These are phyloP conservation scores for Aristolochia californica DNA, from an alignment of 164 flowering plant species.

Conservation along the genomic window DNA sequence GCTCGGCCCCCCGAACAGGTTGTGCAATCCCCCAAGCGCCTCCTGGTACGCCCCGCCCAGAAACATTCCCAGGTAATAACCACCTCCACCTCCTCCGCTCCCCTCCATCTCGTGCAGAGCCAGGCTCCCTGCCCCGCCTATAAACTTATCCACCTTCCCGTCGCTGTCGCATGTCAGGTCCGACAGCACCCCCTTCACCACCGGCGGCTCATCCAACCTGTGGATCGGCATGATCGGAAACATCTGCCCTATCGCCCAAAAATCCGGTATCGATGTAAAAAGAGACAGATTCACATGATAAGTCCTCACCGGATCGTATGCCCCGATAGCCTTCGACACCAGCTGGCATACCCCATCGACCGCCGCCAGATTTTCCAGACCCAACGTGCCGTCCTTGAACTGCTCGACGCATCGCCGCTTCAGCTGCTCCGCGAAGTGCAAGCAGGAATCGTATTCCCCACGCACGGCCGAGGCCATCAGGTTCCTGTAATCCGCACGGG, in stretches of 20 bases:
- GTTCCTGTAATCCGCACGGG: slow-evolving; percentile 43
- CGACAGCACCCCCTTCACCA: slow-evolving; percentile 58
- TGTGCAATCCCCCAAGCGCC: slow-evolving; percentile 98
- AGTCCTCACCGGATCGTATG: slow-evolving; percentile 41
- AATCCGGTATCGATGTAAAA: slow-evolving; percentile 91
- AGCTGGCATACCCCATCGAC: slow-evolving; percentile 70
- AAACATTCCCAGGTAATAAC: slow-evolving; percentile 91
- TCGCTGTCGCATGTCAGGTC: slow-evolving; percentile 98
- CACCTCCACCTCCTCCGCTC: slow-evolving; percentile 21
- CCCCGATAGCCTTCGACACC: slow-evolving; percentile 45
- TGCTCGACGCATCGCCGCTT: slow-evolving; percentile 76
- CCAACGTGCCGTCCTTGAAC: slow-evolving; percentile 74
- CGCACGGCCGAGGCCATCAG: slow-evolving; percentile 38
- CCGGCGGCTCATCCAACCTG: slow-evolving; percentile 61
- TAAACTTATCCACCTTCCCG: slow-evolving; percentile 88
- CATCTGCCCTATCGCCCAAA: slow-evolving; percentile 89
- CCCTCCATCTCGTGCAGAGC: slow-evolving; percentile 69
- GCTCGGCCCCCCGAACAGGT: slow-evolving; percentile 93
- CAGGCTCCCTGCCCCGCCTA: slow-evolving; percentile 76
- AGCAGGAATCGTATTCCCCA: slow-evolving; percentile 53
- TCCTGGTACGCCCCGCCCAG: slow-evolving; percentile 99
- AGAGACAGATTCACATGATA: slow-evolving; percentile 87
- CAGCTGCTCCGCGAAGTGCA: slow-evolving; percentile 58
- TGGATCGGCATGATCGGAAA: slow-evolving; percentile 94
- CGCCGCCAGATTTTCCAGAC: slow-evolving; percentile 75